Base-by-base conservation (phyloP, 2,329 filamentous ascomycete species). In the Microcyclospora tardicrescens region DNA sequence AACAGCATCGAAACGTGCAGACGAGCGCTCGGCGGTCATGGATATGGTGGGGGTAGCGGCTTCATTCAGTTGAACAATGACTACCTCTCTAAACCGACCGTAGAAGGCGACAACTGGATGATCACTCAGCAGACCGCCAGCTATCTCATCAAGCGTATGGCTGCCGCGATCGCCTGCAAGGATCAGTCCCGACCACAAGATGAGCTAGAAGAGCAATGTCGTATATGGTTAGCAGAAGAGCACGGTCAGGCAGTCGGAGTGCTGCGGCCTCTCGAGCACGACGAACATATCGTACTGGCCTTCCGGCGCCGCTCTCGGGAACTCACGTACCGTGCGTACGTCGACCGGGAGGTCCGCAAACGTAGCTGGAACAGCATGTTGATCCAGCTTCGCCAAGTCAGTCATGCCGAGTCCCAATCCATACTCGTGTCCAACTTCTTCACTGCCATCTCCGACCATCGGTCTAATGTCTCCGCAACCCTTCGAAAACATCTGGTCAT, bases 91-190 rank as follows among this genome's bases (percentile, higher is more conserved):
- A 72, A 72, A 49, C 68, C 67, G 1, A 73, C 69, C 0, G 70
- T 73, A 2, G 69, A 73, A 45, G 69, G 70, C 2, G 69, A 72
- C 48, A 73, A 73, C 40, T 72, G 68, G 67, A 72, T 72, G 68
- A 72, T 73, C 31, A 71, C 67, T 0, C 68, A 72, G 42, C 69
- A 73, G 51, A 66, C 66, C 3, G 65, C 66, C 0, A 59, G 61
- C 16, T 67, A 66, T 41, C 49, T 73, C 16, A 68, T 73, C 52
- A 72, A 73, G 50, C 67, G 68, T 33, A 71, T 71, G 64, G 52
- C 60, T 19, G 49, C 57, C 19, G 61, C 62, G 3, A 58, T 62
- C 5, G 50, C 58, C 6, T 50, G 55, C 10, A 57, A 60, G n/a
- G 52, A 50, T 19, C 39, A 55, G 10, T 24, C 19, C 8, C 5